phyloP scores from a whole-genome alignment of 2,329 filamentous ascomycete genomes.

The Pyricularia grisea region DNA sequence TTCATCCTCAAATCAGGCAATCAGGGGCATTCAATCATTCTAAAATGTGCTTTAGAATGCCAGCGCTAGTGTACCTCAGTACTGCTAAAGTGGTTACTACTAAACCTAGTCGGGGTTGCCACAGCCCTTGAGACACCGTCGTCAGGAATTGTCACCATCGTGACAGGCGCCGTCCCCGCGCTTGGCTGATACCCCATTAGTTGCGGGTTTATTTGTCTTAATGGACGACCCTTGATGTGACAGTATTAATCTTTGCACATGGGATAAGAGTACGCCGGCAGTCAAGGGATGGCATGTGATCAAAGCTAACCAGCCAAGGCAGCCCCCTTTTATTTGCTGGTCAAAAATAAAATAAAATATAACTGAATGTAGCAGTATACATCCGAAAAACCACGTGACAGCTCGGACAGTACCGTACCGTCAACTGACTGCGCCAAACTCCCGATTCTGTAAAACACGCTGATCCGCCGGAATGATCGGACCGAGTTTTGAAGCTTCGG shows the following conservation, averaged over 20 bases:
- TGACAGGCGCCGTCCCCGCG: background rate
- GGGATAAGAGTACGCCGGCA: background rate
- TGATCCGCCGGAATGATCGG: background rate
- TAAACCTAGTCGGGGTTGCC: background rate
- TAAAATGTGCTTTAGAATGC: background rate
- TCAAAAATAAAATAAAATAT: background rate
- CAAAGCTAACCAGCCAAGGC: background rate
- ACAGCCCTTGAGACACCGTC: background rate
- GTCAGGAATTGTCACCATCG: background rate
- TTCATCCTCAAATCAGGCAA: background rate
- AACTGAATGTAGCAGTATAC: background rate
- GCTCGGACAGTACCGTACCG: background rate
- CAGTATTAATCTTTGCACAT: background rate
- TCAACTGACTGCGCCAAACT: background rate
- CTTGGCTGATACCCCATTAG: background rate
- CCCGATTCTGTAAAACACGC: background rate
- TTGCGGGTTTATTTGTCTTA: background rate
- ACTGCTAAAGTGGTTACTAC: background rate
- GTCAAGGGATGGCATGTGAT: background rate
- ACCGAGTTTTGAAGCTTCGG: background rate
- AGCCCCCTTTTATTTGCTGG: too few species aligned
- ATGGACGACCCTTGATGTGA: background rate
- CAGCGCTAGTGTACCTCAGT: background rate
- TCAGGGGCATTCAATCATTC: background rate
- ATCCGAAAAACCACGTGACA: background rate